Evolutionary conservation across 306 rosid species (phyloP).

Genomic region (Leucaena leucocephala): DNA sequence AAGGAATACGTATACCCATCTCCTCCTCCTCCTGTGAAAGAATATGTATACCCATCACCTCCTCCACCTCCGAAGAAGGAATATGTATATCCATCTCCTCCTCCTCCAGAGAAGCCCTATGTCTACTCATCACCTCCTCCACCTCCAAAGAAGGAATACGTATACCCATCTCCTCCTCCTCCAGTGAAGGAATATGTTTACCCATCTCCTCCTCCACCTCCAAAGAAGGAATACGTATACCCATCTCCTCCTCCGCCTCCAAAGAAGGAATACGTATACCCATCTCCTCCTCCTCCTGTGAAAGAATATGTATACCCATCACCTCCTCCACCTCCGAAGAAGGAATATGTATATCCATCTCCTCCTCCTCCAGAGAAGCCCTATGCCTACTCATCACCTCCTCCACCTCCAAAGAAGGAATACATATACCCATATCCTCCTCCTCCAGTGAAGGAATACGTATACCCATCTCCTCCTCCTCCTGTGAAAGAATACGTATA

Average conservation of each 20-base stretch:
- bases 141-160: too few species aligned
- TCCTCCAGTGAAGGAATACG: neutral
- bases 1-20: neutral
- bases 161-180: neutral
- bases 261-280: neutral
- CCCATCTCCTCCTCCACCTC: neutral
- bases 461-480: conserved; percentile 12
- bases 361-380: neutral
- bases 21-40: neutral
- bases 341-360: neutral
- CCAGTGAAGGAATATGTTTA: neutral
- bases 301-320: too few species aligned
- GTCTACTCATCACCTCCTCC: neutral
- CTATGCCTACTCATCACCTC: neutral
- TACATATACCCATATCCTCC: neutral
- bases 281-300: neutral
- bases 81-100: neutral
- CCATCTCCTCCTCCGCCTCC: neutral
- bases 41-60: neutral
- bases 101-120: too few species aligned
- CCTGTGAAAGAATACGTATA: conserved; percentile 11
- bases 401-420: neutral
- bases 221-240: neutral
- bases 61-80: neutral
- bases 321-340: neutral